phyloP scores from a whole-genome alignment of 495 filamentous ascomycete species.

The Aspergillus olivimuriae region DNA sequence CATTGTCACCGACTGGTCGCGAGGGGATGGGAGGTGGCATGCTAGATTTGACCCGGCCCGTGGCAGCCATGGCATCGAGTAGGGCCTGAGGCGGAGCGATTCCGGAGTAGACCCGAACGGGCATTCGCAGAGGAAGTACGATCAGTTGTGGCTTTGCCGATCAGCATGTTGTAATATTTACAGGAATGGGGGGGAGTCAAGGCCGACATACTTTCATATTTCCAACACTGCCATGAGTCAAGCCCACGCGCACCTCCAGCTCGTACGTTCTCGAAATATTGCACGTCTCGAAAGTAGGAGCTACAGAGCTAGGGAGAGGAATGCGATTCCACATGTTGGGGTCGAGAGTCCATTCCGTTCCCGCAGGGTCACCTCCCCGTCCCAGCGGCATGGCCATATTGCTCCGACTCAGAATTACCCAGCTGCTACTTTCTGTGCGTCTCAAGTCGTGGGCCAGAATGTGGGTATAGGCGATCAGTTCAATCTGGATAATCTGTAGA shows the following conservation, averaged over 20 bases:
- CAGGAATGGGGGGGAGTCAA: conserved; percentile 1
- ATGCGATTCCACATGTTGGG: conserved; percentile 59
- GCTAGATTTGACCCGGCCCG: conserved; percentile 21
- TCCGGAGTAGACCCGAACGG: conserved; percentile 80
- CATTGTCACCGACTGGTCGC: conserved; percentile 16
- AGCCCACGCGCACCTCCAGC: conserved; percentile 71
- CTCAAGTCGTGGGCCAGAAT: conserved; percentile 67
- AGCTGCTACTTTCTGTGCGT: conserved; percentile 58
- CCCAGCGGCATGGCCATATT: conserved; percentile 62
- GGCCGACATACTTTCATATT: conserved; percentile 44
- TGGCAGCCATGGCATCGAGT: conserved; percentile 56
- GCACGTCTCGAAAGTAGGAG: conserved; percentile 81
- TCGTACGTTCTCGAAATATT: conserved; percentile 79
- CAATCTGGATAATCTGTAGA: conserved; percentile 73
- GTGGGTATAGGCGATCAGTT: conserved; percentile 69
- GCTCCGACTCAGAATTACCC: conserved; percentile 61
- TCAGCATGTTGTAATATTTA: conserved; percentile 10
- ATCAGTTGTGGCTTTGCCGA: conserved; percentile 55
- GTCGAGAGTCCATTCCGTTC: conserved; percentile 63
- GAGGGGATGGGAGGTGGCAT: conserved; percentile 18
- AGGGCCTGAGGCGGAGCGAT: conserved; percentile 75
- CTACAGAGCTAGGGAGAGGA: conserved; percentile 73
- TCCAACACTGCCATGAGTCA: conserved; percentile 51
- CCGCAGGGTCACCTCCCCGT: conserved; percentile 48
- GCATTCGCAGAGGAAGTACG: conserved; percentile 69